Conservation (phyloP, 2,329 filamentous ascomycete species). For the Diaporthe citri region DNA sequence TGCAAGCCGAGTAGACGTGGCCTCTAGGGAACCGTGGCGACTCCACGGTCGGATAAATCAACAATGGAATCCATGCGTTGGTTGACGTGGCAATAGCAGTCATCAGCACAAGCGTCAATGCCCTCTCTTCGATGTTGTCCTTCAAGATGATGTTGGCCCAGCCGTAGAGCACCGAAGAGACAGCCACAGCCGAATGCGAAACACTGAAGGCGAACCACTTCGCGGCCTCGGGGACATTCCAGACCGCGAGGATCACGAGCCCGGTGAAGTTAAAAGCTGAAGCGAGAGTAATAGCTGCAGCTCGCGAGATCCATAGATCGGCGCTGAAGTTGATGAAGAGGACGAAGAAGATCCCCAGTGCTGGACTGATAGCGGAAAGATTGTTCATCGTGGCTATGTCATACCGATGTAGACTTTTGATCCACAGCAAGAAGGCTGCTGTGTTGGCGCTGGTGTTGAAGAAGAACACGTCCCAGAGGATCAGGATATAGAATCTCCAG, state of each 20-base stretch:
- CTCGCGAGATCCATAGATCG: conserved; percentile 64
- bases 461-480: conserved; percentile 66
- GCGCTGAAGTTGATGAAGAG: conserved; percentile 66
- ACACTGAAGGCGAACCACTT: conserved; percentile 68
- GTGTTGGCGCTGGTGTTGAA: conserved; percentile 65
- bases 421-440: conserved; percentile 66
- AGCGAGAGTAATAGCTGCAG: conserved; percentile 67
- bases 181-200: conserved; percentile 61
- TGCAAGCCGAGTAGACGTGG: conserved; percentile 44
- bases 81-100: conserved; percentile 66
- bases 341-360: conserved; percentile 68
- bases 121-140: conserved; percentile 59
- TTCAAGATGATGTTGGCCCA: conserved; percentile 66
- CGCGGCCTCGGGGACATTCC: conserved; percentile 68
- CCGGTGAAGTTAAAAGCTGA: conserved; percentile 65
- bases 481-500: conserved; percentile 63
- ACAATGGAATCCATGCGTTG: conserved; percentile 67
- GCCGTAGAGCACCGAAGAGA: conserved; percentile 68
- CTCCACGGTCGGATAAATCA: conserved; percentile 63
- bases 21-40: conserved; percentile 58
- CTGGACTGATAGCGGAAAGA: conserved; percentile 65
- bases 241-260: conserved; percentile 65
- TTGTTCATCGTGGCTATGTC: conserved; percentile 62
- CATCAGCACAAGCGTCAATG: conserved; percentile 63
- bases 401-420: conserved; percentile 66